Percentiles rank a stretch among this genome's conserved stretches.
These are phyloP conservation scores for Oxytropis ochrocephala DNA, from an alignment of 306 rosid species.

Conservation along the genomic window DNA sequence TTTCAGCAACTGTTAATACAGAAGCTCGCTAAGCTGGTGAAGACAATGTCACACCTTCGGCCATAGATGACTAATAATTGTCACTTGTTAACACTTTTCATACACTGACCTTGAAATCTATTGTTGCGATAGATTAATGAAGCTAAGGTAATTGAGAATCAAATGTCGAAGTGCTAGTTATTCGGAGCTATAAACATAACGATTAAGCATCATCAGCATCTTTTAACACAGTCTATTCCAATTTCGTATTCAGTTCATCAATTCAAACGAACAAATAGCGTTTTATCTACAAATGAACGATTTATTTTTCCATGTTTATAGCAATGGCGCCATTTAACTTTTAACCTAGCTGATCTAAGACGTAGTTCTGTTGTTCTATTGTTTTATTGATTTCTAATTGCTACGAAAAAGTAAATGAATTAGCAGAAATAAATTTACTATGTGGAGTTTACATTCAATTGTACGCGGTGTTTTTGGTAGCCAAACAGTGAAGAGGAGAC, in stretches of 20 bases:
- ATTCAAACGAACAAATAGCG: not conserved
- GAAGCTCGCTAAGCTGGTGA: not conserved
- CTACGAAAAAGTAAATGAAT: not conserved
- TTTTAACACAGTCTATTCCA: not conserved
- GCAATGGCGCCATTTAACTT: not conserved
- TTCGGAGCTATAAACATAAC: not conserved
- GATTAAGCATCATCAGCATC: not conserved
- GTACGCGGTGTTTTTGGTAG: conserved; percentile 12
- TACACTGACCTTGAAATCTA: conserved; percentile 4
- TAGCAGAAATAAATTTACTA: not conserved
- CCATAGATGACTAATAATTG: not conserved
- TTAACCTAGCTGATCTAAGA: not conserved
- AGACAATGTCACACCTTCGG: not conserved
- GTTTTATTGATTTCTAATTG: not conserved
- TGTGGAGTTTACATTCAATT: not conserved
- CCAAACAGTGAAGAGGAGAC: conserved; percentile 14
- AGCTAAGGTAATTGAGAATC: not conserved
- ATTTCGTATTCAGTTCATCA: conserved; percentile 17
- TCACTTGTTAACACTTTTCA: not conserved
- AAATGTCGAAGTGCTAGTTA: not conserved
- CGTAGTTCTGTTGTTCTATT: not conserved
- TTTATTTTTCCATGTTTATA: not conserved
- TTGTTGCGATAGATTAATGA: not conserved
- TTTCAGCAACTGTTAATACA: not conserved
- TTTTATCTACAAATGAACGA: not conserved